Base-by-base conservation (phyloP, 768 basidiomycete genomes). In the Auricularia cornea region DNA sequence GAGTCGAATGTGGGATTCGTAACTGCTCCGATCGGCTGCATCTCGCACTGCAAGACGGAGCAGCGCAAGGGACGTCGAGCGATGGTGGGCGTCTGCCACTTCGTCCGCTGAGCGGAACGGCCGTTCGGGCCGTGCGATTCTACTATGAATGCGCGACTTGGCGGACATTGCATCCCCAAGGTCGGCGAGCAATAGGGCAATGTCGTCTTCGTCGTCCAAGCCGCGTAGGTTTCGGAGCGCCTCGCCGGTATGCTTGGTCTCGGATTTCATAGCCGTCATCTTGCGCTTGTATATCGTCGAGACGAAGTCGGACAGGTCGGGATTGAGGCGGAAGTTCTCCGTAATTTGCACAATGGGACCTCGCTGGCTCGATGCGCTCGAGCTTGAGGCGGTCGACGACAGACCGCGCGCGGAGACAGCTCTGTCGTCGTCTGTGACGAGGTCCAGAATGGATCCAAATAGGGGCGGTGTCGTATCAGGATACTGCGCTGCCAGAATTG, bases 291-390 rank as follows among this genome's bases (percentile, higher is more conserved):
- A 83, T 29, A 82, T 83, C 0, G 79, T 82, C 0, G 80, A 79
- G 3, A 83, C 78, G 65, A 82, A 83, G 60, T 80, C 79, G n/a
- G 80, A 80, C 10, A 83, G 71, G 63, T 83, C 82, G 2, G 80
- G 77, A 63, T 82, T 83, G 54, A 83, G 70, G 52, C 81, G 72
- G 67, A 82, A 83, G 62, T 82, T 82, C 63, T 83, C 82, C 0
- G 78, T 80, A 51, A 83, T 67, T 63, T 82, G 81, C 3, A 82
- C 76, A 20, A 82, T 72, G 2, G 78, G 79, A 5, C 72, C 72
- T 62, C 76, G 76, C 30, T 76, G 75, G 3, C 68, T 63, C 8
- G 68, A 61, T n/a, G n/a, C n/a, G n/a, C n/a, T n/a, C 14, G 62
- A 59, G 12, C 60, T 64, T 12, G 70, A 71, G 28, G 56, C 63